phyloP scores from a whole-genome alignment of 495 filamentous ascomycete species.

The Aspergillus cavernicola region DNA sequence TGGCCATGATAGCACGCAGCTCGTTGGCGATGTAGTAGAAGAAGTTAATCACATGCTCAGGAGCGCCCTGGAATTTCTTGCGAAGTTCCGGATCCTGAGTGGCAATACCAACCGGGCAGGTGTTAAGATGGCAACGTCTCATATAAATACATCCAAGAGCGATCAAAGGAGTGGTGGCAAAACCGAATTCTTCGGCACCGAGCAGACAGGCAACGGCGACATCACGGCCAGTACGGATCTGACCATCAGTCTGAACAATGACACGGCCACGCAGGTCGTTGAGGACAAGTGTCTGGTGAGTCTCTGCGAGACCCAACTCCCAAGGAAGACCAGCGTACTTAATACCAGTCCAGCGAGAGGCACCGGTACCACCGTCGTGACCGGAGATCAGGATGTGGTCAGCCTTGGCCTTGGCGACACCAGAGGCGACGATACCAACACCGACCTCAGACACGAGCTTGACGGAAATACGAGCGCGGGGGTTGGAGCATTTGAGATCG shows the following conservation, averaged over 20 bases:
- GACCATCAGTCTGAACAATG: constrained; percentile 96
- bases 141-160: constrained; percentile 98
- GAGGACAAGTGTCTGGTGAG: constrained; percentile 96
- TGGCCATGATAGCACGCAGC: constrained; percentile 97
- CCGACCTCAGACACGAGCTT: constrained; percentile 98
- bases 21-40: constrained; percentile 99
- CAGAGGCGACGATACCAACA: constrained; percentile 96
- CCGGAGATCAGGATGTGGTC: constrained; percentile 98
- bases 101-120: constrained; percentile 86
- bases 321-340: constrained; percentile 98
- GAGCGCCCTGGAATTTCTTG: constrained; percentile 91
- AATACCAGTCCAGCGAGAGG: constrained; percentile 98
- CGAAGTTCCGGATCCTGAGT: constrained; percentile 94
- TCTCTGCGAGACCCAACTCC: constrained; percentile 97
- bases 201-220: constrained; percentile 95
- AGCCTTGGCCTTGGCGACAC: constrained; percentile 97
- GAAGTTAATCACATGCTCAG: constrained; percentile 99
- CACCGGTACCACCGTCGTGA: constrained; percentile 97
- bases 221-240: constrained; percentile 90
- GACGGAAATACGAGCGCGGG: constrained; percentile 90
- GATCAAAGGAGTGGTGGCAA: constrained; percentile 95
- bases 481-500: constrained; percentile 96
- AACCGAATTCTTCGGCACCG: constrained; percentile 97
- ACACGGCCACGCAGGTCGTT: constrained; percentile 97
- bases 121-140: constrained; percentile 61